Base-by-base conservation (phyloP, 306 rosid species). In the Trifolium repens region DNA sequence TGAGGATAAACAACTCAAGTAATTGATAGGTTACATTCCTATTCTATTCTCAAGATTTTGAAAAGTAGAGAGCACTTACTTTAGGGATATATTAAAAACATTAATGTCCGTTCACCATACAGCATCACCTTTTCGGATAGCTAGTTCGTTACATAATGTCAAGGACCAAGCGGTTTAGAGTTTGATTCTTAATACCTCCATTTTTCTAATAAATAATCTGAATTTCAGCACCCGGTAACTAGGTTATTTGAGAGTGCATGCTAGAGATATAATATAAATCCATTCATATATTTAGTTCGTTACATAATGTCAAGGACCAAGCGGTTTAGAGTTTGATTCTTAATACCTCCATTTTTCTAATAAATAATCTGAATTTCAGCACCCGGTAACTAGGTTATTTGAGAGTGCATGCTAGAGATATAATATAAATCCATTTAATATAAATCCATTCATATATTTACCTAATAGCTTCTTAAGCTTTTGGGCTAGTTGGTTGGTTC, bases 371-470 rank as follows among this genome's bases (percentile, higher is more conserved):
- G 12, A 42, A 42, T 42, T 42, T 42, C 46, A 42, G 46, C 46
- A 42, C 46, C 9, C 2, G 13, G 12, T 42, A 42, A 9, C 46
- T 42, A 42, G 46, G 46, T 1, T 42, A 30, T 11, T 42, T 42
- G 46, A 26, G 64, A 30, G 64, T 9, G 34, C 37, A 26, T 58
- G 64, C 24, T 58, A 58, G 35, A 5, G 8, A 26, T 55, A 58
- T 58, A 26, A 58, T 58, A 26, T 58, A 58, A 58, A 58, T 4
- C 15, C 64, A 58, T 58, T 49, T n/a, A n/a, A n/a, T n/a, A n/a
- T n/a, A n/a, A n/a, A n/a, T n/a, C n/a, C n/a, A 58, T 58, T 49
- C 19, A 58, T 27, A 35, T 58, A 22, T 58, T 58, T 55, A 55
- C 62, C 34, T 22, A 57, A 24, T 22, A 57, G 32, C 15, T 57